phyloP scores from a whole-genome alignment of 345 rosid species.

The Linum tenue region DNA sequence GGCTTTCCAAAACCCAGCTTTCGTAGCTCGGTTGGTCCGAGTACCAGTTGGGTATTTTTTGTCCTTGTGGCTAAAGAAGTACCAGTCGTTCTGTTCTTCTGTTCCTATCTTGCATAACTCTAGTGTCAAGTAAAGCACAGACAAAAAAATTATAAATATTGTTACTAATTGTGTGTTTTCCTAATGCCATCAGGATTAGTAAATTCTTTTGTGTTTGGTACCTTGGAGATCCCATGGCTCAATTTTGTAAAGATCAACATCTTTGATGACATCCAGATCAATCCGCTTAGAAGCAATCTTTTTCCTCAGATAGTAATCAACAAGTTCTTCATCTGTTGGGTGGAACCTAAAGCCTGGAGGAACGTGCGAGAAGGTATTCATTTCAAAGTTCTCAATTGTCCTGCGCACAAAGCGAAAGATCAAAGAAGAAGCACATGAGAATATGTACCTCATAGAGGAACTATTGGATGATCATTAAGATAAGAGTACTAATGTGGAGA shows the following conservation, averaged over 20 bases:
- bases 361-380: background rate
- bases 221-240: slow-evolving; percentile 14
- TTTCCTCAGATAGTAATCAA: slow-evolving; percentile 8
- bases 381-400: background rate
- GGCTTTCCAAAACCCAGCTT: slow-evolving; percentile 98
- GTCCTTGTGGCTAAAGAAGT: slow-evolving; percentile 97
- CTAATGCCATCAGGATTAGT: background rate
- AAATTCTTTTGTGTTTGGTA: background rate
- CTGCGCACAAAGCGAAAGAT: background rate
- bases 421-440: background rate
- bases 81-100: slow-evolving; percentile 93
- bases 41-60: slow-evolving; percentile 98
- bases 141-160: background rate
- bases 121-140: slow-evolving; percentile 1
- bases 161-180: background rate
- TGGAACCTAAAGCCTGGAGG: slow-evolving; percentile 12
- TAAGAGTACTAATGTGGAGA: no score
- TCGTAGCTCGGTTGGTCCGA: slow-evolving; percentile 91
- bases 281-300: slow-evolving; percentile 6
- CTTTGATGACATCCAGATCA: slow-evolving; percentile 11
- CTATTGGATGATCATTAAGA: background rate
- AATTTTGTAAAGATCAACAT: slow-evolving; percentile 8
- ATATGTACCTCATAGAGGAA: background rate
- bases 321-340: slow-evolving; percentile 10
- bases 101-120: slow-evolving; percentile 77